These are phyloP conservation scores for Metschnikowia arizonensis DNA, from an alignment of 805 yeast species.

Conservation along the genomic window DNA sequence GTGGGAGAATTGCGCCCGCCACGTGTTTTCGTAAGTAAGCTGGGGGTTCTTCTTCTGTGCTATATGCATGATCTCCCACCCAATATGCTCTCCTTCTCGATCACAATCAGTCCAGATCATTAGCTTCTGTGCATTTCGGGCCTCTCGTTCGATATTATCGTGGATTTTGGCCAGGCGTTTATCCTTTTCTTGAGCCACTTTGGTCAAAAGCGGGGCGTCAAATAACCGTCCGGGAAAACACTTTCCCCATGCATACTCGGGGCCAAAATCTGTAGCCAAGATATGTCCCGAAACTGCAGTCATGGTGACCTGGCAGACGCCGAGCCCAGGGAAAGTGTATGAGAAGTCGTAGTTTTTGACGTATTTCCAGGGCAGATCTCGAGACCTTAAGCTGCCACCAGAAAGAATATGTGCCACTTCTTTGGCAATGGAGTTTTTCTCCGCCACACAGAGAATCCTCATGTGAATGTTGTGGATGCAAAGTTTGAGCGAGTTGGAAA, in stretches of 20 bases:
- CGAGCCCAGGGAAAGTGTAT: conserved; percentile 58
- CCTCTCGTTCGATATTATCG: conserved; percentile 63
- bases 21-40: conserved; percentile 45
- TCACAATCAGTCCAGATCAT: conserved; percentile 97
- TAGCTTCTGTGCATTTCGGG: conserved; percentile 53
- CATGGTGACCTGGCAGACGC: conserved; percentile 77
- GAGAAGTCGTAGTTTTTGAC: conserved; percentile 77
- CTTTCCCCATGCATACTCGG: conserved; percentile 59
- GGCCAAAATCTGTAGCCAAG: conserved; percentile 59
- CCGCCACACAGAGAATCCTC: conserved; percentile 92
- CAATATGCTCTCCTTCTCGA: conserved; percentile 25
- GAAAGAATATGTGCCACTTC: conserved; percentile 72
- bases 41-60: conserved; percentile 51
- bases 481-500: too few species aligned
- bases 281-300: conserved; percentile 92
- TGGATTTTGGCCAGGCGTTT: conserved; percentile 39
- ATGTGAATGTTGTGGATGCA: conserved; percentile 28
- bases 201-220: conserved; percentile 59
- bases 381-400: conserved; percentile 56
- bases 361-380: conserved; percentile 53
- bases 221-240: conserved; percentile 64
- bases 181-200: conserved; percentile 36
- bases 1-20: conserved; percentile 85
- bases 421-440: conserved; percentile 91
- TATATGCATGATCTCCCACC: conserved; percentile 53